Evolutionary conservation across 495 filamentous ascomycete species (phyloP), one percentile per base, ranked within the genome.

Genomic region (Pseudomonodictys pantanalensis): DNA sequence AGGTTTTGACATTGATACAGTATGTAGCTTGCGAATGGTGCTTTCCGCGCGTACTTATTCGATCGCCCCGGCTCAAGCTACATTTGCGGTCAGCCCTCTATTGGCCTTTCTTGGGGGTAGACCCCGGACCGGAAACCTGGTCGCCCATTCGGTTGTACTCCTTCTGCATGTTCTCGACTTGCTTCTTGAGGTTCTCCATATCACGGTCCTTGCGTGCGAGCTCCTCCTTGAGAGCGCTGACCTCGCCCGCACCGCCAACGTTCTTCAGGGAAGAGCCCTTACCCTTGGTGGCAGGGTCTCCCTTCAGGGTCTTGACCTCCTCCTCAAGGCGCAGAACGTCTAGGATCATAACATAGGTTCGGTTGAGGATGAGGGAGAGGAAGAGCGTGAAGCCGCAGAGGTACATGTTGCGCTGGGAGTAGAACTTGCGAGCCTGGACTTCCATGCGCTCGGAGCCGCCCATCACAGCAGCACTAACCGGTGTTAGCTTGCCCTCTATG

Each of bases 321-420:
- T 93, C 89, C 77, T 98, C 92, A 24, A 98, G 89, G 59, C 89
- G 89, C 57, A 98, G 84, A 9, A 88, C 83, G 62, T 98, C 93
- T 49, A 97, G 83, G 70, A 97, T 97, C 90, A 97, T 91, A 69
- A 84, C 86, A 79, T 97, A 97, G 67, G 95, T 97, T 70, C 95
- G 92, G 83, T 98, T 97, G 70, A 98, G 90, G 76, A 98, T 97
- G 42, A 98, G 80, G 33, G 92, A 97, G 54, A 98, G 86, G 86
- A 98, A 98, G 58, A 97, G 87, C 0, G 93, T 98, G 80, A 98
- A 98, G 67, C 93, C 93, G 77, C 95, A 97, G 54, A 98, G 91
- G 78, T 98, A 98, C 95, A 98, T 97, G 84, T 98, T 98, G 71
- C 93, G 92, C 78, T 98, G 92, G 58, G 92, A 95, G 83, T 98